Evolutionary conservation across 441 rosid genomes (phyloP), one percentile per base, ranked within the genome.

Genomic region (Hura crepitans): DNA sequence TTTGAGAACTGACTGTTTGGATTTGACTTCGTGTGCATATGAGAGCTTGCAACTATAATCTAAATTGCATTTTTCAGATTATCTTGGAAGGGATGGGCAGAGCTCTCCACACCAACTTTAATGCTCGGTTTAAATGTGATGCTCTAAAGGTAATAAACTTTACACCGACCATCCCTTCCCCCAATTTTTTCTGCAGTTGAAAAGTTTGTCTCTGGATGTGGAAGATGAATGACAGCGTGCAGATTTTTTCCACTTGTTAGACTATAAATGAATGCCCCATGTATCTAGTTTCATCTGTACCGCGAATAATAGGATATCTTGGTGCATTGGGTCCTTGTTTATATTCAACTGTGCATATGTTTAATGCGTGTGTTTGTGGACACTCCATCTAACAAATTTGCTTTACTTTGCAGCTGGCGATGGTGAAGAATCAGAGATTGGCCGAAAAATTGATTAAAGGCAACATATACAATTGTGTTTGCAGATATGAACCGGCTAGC

Each of bases 1-100:
- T 59, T 11, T n/a, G 58, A 74, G 59, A 72, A 22, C 28, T 50
- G 49, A 51, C 13, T 68, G 56, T 65, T 23, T 10, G 59, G 61
- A 66, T 43, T 43, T 47, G 23, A 72, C 39, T 35, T 22, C 60
- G 25, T 15, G 3, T 14, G 58, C 42, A 6, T 23, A 61, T 13
- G 54, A 69, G 59, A 20, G 56, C 51, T 51, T 43, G 49, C 42
- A 54, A 15, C n/a, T 56, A n/a, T 74, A 64, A 53, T 73, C 59
- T 15, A 54, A 50, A 39, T 66, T 57, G 20, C 70, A 20, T 35
- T 27, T 77, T 56, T 78, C 85, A 96, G 99, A 85, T 92, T 81
- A 72, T 96, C 70, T 84, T 96, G 85, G 98, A 96, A 82, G 99
- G 99, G 35, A 96, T 96, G 99, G 99, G 99, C 65, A 90, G 99